Evolutionary conservation across 805 yeast species (phyloP).

Genomic region (Teunomyces kruisii): DNA sequence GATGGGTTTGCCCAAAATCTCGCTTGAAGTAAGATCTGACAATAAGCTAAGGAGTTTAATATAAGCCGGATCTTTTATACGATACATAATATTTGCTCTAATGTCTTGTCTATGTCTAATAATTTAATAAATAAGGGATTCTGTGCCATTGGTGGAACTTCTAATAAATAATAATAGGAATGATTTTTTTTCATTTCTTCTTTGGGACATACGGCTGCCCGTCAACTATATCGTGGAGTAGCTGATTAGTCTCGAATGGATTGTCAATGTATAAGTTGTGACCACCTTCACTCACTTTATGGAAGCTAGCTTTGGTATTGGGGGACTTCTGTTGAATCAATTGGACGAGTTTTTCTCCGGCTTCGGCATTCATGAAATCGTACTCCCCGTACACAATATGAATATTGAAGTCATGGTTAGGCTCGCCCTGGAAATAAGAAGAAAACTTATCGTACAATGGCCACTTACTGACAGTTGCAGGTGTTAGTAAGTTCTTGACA

Average conservation of each 20-base stretch:
- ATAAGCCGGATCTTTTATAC: too few species aligned
- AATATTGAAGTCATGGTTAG: slow-evolving; percentile 25
- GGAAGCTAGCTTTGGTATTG: slow-evolving; percentile 18
- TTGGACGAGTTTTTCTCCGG: slow-evolving; percentile 42
- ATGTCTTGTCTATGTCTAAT: too few species aligned
- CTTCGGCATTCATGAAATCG: slow-evolving; percentile 70
- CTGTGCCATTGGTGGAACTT: too few species aligned
- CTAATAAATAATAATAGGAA: neutral
- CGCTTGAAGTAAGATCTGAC: too few species aligned
- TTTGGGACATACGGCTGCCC: neutral
- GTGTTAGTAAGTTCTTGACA: slow-evolving; percentile 51
- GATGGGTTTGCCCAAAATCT: neutral
- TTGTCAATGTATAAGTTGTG: slow-evolving; percentile 46
- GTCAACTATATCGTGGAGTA: slow-evolving; percentile 12
- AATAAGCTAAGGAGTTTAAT: too few species aligned
- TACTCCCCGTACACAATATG: slow-evolving; percentile 63
- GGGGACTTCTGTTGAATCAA: neutral
- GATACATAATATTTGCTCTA: too few species aligned
- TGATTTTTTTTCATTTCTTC: too few species aligned
- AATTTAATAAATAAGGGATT: neutral
- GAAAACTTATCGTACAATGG: slow-evolving; percentile 63
- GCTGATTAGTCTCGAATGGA: slow-evolving; percentile 41
- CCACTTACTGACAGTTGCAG: slow-evolving; percentile 60
- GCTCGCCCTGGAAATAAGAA: slow-evolving; percentile 24
- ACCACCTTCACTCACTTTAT: slow-evolving; percentile 37